phyloP scores from a whole-genome alignment of 805 yeast genomes.

The Candida taoyuanica region DNA sequence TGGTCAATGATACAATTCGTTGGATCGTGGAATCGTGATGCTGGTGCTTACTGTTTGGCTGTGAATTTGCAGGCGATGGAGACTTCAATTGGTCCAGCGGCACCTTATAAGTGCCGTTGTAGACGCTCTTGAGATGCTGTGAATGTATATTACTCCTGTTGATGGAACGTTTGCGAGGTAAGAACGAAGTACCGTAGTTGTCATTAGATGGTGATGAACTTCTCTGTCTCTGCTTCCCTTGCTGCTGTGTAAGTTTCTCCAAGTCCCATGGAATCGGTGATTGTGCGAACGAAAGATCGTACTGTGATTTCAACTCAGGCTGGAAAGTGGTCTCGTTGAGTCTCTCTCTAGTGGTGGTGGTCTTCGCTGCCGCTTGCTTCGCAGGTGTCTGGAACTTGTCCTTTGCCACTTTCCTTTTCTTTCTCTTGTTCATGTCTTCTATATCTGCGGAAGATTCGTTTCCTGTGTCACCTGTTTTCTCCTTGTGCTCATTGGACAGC shows the following conservation, averaged over 20 bases:
- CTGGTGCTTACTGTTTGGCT: background rate
- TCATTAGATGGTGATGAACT: background rate
- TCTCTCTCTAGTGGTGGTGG: conserved; percentile 9
- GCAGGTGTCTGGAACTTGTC: conserved; percentile 8
- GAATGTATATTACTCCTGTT: conserved; percentile 7
- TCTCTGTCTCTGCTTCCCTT: background rate
- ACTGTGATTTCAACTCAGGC: conserved; percentile 13
- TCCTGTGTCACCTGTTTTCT: background rate
- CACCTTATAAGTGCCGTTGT: conserved; percentile 33
- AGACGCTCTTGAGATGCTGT: conserved; percentile 30
- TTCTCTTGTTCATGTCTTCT: no score
- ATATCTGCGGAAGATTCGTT: no score
- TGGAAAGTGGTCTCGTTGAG: conserved; percentile 9
- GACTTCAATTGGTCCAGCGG: conserved; percentile 28
- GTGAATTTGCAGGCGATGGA: conserved; percentile 15
- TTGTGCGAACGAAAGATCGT: conserved; percentile 17
- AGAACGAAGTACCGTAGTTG: conserved; percentile 37
- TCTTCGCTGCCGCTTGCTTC: conserved; percentile 13
- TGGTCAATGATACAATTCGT: conserved; percentile 10
- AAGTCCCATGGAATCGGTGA: conserved; percentile 24
- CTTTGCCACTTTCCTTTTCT: background rate
- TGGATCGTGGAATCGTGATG: conserved; percentile 4
- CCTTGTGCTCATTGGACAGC: conserved; percentile 1
- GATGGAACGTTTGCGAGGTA: conserved; percentile 3
- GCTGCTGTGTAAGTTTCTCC: conserved; percentile 2